A percentile compares a stretch with the other conserved stretches of the same genome.
Evolutionary conservation across 2,329 filamentous ascomycete genomes (phyloP).

Genomic region (Geosmithia morbida): DNA sequence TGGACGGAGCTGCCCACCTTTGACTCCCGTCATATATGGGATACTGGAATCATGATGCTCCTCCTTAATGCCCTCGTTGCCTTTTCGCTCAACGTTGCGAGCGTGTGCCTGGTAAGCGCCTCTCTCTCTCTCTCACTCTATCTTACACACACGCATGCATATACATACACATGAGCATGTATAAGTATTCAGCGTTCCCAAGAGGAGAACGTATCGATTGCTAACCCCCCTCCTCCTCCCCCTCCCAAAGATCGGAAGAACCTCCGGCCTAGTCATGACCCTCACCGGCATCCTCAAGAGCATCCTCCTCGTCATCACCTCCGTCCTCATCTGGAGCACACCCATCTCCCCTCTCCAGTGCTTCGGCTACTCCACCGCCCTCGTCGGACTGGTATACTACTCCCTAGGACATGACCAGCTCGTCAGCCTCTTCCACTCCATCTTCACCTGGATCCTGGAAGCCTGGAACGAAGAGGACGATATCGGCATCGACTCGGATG

Average conservation of each 20-base stretch:
- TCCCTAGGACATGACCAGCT: constrained; percentile 24
- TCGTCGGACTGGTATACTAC: constrained; percentile 34
- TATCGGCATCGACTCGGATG: background rate
- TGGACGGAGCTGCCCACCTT: constrained; percentile 55
- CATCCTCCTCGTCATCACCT: constrained; percentile 65
- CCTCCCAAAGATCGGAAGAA: constrained; percentile 91
- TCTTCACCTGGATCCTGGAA: constrained; percentile 10
- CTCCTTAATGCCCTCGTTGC: constrained; percentile 64
- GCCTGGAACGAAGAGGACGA: constrained; percentile 1
- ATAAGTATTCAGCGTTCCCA: no score
- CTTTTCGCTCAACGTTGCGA: constrained; percentile 69
- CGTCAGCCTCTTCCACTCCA: constrained; percentile 8
- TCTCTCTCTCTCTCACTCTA: background rate
- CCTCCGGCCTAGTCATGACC: constrained; percentile 73
- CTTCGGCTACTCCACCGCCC: constrained; percentile 63
- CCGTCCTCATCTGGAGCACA: constrained; percentile 66
- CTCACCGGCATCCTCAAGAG: constrained; percentile 80
- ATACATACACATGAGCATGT: no score
- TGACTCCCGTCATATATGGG: constrained; percentile 49
- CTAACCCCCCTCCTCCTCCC: background rate
- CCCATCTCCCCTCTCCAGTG: constrained; percentile 56
- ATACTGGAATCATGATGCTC: constrained; percentile 50
- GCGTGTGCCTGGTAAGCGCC: constrained; percentile 66
- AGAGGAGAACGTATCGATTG: no score
- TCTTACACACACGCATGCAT: background rate